These are phyloP conservation scores for Voacanga thouarsii DNA, from an alignment of 257 asterid genomes.

Conservation along the genomic window DNA sequence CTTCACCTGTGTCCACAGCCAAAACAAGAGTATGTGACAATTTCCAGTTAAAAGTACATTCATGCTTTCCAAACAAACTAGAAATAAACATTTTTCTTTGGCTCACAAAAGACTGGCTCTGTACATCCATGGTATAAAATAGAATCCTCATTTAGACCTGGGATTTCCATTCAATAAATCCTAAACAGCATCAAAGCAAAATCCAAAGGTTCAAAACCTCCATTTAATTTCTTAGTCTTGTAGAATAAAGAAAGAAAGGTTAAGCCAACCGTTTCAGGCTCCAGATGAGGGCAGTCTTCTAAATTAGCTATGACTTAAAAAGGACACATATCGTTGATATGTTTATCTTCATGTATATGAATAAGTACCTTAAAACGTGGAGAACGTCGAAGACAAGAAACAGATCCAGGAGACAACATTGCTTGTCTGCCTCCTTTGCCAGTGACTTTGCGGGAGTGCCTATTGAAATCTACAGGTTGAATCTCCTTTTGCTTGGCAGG, in stretches of 20 bases:
- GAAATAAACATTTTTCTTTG: not conserved
- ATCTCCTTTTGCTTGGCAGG: slow-evolving; percentile 36
- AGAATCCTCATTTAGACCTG: not conserved
- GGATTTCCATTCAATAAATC: not conserved
- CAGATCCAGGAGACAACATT: slow-evolving; percentile 55
- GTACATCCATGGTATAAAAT: not conserved
- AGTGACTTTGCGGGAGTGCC: slow-evolving; percentile 39
- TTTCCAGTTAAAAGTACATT: not conserved
- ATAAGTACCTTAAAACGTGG: slow-evolving; percentile 60
- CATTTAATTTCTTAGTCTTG: not conserved
- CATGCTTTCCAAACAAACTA: not conserved
- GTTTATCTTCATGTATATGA: not conserved
- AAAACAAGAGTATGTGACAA: not conserved
- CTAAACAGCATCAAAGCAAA: not conserved
- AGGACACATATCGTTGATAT: not conserved
- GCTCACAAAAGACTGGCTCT: not conserved
- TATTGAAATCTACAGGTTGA: slow-evolving; percentile 36
- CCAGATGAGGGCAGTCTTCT: not conserved
- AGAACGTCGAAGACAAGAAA: slow-evolving; percentile 63
- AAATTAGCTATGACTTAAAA: not conserved
- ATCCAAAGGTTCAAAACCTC: not conserved
- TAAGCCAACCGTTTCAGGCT: not conserved
- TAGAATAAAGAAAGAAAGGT: not conserved
- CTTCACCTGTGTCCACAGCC: slow-evolving; percentile 31
- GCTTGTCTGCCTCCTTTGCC: slow-evolving; percentile 32